These are phyloP conservation scores for Colletotrichum sojae DNA, from an alignment of 2,329 filamentous ascomycete species.

Conservation along the genomic window DNA sequence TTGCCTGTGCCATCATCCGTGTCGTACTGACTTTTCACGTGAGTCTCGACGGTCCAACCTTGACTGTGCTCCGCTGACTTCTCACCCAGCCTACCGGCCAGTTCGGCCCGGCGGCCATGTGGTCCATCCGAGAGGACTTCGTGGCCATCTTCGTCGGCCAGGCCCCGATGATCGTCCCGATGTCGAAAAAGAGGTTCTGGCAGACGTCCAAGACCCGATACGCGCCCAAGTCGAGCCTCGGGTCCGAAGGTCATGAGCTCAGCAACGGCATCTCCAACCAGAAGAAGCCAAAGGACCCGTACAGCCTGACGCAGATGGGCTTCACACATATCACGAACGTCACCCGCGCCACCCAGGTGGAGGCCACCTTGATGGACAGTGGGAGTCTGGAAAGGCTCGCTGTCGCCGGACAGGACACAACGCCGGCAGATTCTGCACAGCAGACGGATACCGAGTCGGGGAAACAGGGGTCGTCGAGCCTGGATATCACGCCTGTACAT, in stretches of 20 bases:
- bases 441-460: background rate
- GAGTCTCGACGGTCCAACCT: constrained; percentile 8
- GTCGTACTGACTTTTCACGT: constrained; percentile 50
- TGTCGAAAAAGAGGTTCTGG: constrained; percentile 47
- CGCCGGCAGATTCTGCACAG: background rate
- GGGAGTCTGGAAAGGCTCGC: constrained; percentile 1
- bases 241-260: constrained; percentile 39
- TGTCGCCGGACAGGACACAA: background rate
- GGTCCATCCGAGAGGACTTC: constrained; percentile 56
- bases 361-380: background rate
- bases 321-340: constrained; percentile 27
- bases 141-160: constrained; percentile 55
- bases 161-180: constrained; percentile 52
- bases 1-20: constrained; percentile 47
- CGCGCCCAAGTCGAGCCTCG: constrained; percentile 20
- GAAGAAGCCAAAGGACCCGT: constrained; percentile 42
- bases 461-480: background rate
- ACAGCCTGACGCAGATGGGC: constrained; percentile 42
- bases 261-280: constrained; percentile 20
- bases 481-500: background rate
- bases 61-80: background rate
- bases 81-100: constrained; percentile 12
- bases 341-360: constrained; percentile 1
- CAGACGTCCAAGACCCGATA: constrained; percentile 7
- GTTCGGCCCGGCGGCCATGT: constrained; percentile 47